Conservation (phyloP, 2,329 filamentous ascomycete species). For the Neofusicoccum parvum region DNA sequence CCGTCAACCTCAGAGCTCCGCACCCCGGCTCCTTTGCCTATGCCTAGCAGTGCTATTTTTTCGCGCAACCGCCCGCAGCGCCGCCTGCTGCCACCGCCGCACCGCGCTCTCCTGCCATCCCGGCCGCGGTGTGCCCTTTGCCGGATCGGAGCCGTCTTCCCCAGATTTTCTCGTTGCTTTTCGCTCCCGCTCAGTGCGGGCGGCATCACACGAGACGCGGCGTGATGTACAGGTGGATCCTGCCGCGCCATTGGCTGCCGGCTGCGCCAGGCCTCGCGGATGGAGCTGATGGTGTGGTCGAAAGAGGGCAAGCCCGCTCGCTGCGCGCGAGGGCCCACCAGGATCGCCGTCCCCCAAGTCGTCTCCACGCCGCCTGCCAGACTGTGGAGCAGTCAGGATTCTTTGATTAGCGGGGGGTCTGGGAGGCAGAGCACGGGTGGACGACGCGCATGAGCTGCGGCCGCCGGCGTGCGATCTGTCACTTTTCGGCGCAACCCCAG, state of each 20-base stretch:
- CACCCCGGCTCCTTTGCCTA: neutral
- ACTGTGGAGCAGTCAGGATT: slow-evolving; percentile 16
- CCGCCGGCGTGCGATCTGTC: slow-evolving; percentile 10
- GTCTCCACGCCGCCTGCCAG: slow-evolving; percentile 6
- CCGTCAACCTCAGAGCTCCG: neutral
- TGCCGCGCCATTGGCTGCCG: slow-evolving; percentile 6
- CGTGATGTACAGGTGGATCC: slow-evolving; percentile 16
- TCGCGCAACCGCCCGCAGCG: slow-evolving; percentile 14
- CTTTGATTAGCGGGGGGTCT: slow-evolving; percentile 12
- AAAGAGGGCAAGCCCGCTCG: neutral
- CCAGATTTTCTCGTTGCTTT: slow-evolving; percentile 20
- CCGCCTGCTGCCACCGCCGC: neutral
- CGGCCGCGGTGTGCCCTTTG: slow-evolving; percentile 7
- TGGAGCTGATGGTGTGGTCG: neutral
- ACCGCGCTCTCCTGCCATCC: neutral
- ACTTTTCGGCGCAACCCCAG: slow-evolving; percentile 3
- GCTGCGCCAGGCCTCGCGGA: slow-evolving; percentile 4
- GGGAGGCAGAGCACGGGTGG: neutral
- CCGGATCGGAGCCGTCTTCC: slow-evolving; percentile 13
- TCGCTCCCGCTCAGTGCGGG: slow-evolving; percentile 11
- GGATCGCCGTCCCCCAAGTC: slow-evolving; percentile 18
- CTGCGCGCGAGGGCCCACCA: slow-evolving; percentile 2
- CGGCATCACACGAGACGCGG: slow-evolving; percentile 17
- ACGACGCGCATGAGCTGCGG: neutral
- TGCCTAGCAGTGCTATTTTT: slow-evolving; percentile 1